These are phyloP conservation scores for Aspergillus heteromorphus DNA, from an alignment of 495 filamentous ascomycete genomes.

Conservation along the genomic window DNA sequence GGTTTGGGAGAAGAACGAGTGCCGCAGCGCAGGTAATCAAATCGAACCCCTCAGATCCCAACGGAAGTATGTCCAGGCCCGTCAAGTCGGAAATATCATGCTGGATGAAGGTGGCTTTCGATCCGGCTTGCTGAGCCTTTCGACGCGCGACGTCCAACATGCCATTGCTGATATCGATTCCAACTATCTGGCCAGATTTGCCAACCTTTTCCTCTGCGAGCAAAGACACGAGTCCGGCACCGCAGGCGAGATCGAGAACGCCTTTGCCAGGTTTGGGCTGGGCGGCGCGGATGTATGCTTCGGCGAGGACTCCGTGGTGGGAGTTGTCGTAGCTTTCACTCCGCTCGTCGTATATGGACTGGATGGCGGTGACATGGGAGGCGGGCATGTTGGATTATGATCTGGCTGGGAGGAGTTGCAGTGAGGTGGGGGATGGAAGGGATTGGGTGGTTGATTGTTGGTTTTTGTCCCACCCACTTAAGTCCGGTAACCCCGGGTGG, in stretches of 20 bases:
- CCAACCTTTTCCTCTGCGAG: constrained; percentile 28
- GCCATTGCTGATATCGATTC: constrained; percentile 35
- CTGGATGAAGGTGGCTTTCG: constrained; percentile 16
- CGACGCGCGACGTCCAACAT: constrained; percentile 30
- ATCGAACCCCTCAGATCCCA: constrained; percentile 8
- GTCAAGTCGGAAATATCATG: constrained; percentile 33
- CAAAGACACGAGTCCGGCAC: constrained; percentile 36
- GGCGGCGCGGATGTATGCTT: constrained; percentile 16
- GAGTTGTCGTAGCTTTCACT: constrained; percentile 10
- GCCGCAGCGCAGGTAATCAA: constrained; percentile 13
- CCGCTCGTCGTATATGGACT: constrained; percentile 9
- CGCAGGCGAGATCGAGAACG: constrained; percentile 42
- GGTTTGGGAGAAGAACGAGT: constrained; percentile 5
- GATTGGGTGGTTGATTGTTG: too few species aligned
- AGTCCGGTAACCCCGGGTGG: not conserved
- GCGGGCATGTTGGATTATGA: not conserved
- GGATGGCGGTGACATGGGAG: not conserved
- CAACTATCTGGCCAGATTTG: constrained; percentile 27
- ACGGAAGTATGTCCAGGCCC: not conserved
- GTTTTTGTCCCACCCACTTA: too few species aligned
- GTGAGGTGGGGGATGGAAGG: too few species aligned
- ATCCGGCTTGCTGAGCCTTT: not conserved
- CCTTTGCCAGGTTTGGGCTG: constrained; percentile 22
- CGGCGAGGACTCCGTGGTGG: constrained; percentile 9
- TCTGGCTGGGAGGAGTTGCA: too few species aligned